Evolutionary conservation across 148 eudicot genomes (phyloP).

Genomic region (Hydrangea macrophylla): DNA sequence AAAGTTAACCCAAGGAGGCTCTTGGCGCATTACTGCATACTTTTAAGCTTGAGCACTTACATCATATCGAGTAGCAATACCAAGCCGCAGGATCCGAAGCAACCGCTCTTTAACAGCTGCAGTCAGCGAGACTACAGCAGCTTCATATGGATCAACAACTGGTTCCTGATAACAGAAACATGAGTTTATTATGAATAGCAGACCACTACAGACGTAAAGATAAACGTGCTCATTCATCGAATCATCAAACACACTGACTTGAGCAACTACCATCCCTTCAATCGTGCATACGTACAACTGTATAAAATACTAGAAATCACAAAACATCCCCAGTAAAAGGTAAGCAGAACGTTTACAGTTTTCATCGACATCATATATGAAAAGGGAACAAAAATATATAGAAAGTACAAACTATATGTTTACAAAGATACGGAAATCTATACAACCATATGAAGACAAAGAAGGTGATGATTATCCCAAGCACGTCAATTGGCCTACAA

Average conservation of each 20-base stretch:
- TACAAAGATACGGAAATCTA: not conserved
- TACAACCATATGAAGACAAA: not conserved
- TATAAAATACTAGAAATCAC: not conserved
- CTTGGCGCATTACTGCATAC: too few relatives aligned
- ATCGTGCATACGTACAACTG: not conserved
- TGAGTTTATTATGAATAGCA: not conserved
- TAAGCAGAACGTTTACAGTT: not conserved
- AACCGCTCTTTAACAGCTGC: slow-evolving; percentile 60
- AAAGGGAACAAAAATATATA: too few relatives aligned
- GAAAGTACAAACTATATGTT: not conserved
- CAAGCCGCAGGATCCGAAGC: slow-evolving; percentile 66
- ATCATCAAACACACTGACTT: too few relatives aligned
- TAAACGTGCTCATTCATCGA: not conserved
- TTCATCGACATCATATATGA: too few relatives aligned
- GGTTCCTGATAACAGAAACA: slow-evolving; percentile 33
- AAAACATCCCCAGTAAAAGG: not conserved
- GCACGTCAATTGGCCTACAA: not conserved
- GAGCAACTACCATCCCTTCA: not conserved
- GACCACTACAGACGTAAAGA: not conserved
- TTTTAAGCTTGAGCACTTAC: slow-evolving; percentile 33
- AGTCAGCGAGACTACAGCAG: slow-evolving; percentile 55
- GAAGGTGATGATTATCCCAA: not conserved
- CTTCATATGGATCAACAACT: slow-evolving; percentile 67
- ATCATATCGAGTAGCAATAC: slow-evolving; percentile 71
- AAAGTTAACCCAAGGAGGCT: too few relatives aligned